Evolutionary conservation across 805 yeast species (phyloP), one percentile per base, ranked within the genome.

Genomic region (Lipomyces orientalis): DNA sequence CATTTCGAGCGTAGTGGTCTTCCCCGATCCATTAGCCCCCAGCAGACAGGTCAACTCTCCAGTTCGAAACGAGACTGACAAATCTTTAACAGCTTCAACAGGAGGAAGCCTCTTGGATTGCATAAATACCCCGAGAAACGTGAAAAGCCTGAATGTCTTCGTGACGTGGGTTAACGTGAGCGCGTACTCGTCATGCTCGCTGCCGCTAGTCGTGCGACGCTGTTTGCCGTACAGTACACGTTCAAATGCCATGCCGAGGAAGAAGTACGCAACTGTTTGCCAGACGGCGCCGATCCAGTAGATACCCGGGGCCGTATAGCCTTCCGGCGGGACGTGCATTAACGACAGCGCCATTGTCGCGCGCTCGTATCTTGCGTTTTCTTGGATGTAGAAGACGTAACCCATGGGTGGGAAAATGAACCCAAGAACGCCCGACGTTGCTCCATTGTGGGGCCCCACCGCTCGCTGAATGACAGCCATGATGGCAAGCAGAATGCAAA

Each of bases 11-110:
- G 80, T 77, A 2, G 80, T 78, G 4, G 80, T 78, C 64, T 78
- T 78, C 22, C 80, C 80, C 2, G 80, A 77, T 4, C 80, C 80
- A 70, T 78, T 78, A 9, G 80, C 76, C 33, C 80, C 80, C 1
- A 78, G 72, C 22, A 78, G 64, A 60, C 79, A 75, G n/a, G 76
- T 71, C 31, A 78, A 76, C 61, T 78, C 78, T 19, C 80, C 80
- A 16, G 58, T 54, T 14, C 68, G 66, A 39, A 78, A 72, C 6
- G 49, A 39, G 9, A 75, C 64, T 29, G 73, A 64, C 31, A 78
- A 60, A 31, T 76, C 70, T 57, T 75, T 68, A 16, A 78, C 79
- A 34, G 80, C 80, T 3, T 67, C 71, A 5, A 78, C 74, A 0
- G 67, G 67, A 8, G 62, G 16, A 3, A 34, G 46, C 29, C 35